Conservation (phyloP, 192 early-diverging fungal genomes). For the Obelidium mucronatum region DNA sequence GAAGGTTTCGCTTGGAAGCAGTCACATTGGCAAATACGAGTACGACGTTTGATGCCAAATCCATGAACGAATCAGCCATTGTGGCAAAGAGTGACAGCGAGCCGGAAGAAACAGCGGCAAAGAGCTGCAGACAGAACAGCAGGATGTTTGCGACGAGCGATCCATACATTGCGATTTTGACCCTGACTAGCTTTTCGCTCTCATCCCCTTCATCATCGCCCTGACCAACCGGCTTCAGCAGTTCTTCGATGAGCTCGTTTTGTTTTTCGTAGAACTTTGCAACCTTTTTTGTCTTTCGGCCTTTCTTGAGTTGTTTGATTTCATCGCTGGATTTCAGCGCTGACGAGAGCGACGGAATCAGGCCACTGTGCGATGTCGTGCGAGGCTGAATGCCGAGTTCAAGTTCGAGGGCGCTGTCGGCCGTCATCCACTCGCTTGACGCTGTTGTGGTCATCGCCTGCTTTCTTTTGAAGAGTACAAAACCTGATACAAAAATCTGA, state of each 20-base stretch:
- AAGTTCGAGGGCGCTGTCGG: no score
- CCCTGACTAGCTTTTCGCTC: slow-evolving; percentile 30
- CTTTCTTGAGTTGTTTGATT: no score
- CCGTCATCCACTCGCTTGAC: no score
- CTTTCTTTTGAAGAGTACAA: no score
- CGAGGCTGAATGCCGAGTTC: no score
- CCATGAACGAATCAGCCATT: slow-evolving; percentile 58
- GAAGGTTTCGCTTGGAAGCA: slow-evolving; percentile 52
- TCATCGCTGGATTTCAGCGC: no score
- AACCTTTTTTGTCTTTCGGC: no score
- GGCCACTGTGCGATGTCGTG: no score
- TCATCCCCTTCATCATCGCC: slow-evolving; percentile 22
- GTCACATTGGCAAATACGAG: slow-evolving; percentile 38
- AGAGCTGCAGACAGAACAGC: slow-evolving; percentile 70
- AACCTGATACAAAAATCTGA: no score
- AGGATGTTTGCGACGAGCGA: slow-evolving; percentile 69
- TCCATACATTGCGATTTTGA: slow-evolving; percentile 75
- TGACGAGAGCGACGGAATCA: no score
- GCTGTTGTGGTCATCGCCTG: no score
- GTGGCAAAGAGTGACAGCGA: slow-evolving; percentile 76
- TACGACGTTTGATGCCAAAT: slow-evolving; percentile 27
- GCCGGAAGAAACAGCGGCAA: slow-evolving; percentile 65
- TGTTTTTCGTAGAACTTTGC: slow-evolving; percentile 80
- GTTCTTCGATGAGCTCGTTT: slow-evolving; percentile 80
- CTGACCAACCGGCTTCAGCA: slow-evolving; percentile 62